These are phyloP conservation scores for Chytridiales sp. DNA, from an alignment of 371 early-diverging fungal genomes.

Conservation along the genomic window DNA sequence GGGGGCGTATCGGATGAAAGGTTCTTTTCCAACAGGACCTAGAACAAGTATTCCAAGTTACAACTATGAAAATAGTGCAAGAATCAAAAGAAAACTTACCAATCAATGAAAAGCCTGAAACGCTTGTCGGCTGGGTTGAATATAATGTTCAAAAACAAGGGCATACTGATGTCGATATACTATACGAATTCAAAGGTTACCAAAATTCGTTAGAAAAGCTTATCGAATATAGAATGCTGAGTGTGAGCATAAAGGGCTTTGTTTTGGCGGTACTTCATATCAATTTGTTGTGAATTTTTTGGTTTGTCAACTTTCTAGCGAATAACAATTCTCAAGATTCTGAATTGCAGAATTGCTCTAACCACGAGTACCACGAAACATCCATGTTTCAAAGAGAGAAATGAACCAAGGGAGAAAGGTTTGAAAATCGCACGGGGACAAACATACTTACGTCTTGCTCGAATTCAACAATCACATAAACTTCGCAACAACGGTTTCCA, in stretches of 20 bases:
- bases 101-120: slow-evolving; percentile 72
- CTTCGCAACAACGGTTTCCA: slow-evolving; percentile 84
- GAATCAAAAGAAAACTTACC: slow-evolving; percentile 21
- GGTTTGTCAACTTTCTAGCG: not conserved
- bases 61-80: too few relatives aligned
- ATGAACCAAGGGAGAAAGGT: too few relatives aligned
- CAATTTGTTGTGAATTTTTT: not conserved
- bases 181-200: slow-evolving; percentile 3
- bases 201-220: too few relatives aligned
- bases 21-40: slow-evolving; percentile 88
- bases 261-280: not conserved
- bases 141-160: slow-evolving; percentile 82
- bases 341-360: slow-evolving; percentile 9
- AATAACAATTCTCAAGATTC: not conserved
- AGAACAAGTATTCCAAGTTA: slow-evolving; percentile 51
- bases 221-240: too few relatives aligned
- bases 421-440: slow-evolving; percentile 51
- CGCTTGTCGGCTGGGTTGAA: slow-evolving; percentile 77
- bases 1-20: slow-evolving; percentile 75
- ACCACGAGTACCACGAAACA: slow-evolving; percentile 12
- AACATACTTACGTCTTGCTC: slow-evolving; percentile 81
- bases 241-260: not conserved
- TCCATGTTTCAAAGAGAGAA: too few relatives aligned
- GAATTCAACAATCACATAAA: slow-evolving; percentile 79
- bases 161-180: slow-evolving; percentile 91